Evolutionary conservation across 495 filamentous ascomycete genomes (phyloP).

Genomic region (Aspergillus baeticus): DNA sequence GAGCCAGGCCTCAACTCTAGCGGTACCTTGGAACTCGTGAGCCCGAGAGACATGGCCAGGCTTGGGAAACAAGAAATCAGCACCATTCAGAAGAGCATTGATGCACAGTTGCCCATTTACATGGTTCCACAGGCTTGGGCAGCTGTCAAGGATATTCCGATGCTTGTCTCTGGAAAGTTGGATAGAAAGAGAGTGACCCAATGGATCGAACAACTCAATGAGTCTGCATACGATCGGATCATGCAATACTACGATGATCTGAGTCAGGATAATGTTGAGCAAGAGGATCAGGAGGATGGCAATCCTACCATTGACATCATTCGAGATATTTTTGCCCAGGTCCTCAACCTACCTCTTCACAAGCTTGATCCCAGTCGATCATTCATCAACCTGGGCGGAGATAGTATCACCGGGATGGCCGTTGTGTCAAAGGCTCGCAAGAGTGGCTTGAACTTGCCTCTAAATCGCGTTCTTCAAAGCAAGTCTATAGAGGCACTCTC

Average conservation of each 20-base stretch:
- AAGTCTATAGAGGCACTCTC: slow-evolving; percentile 38
- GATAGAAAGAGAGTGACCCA: slow-evolving; percentile 45
- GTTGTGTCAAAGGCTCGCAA: slow-evolving; percentile 41
- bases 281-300: slow-evolving; percentile 24
- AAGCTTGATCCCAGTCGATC: slow-evolving; percentile 41
- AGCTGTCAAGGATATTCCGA: slow-evolving; percentile 41
- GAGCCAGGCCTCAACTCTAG: slow-evolving; percentile 32
- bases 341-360: slow-evolving; percentile 43
- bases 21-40: slow-evolving; percentile 37
- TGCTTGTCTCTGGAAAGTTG: slow-evolving; percentile 50
- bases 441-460: slow-evolving; percentile 33
- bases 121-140: slow-evolving; percentile 52
- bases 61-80: slow-evolving; percentile 23
- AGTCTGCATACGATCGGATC: slow-evolving; percentile 34
- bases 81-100: slow-evolving; percentile 38
- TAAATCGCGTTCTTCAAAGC: slow-evolving; percentile 38
- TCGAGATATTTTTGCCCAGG: slow-evolving; percentile 44
- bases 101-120: slow-evolving; percentile 40
- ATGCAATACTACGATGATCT: slow-evolving; percentile 39
- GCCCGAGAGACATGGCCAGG: slow-evolving; percentile 21
- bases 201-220: slow-evolving; percentile 44
- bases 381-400: slow-evolving; percentile 46
- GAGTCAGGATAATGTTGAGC: slow-evolving; percentile 26
- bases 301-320: slow-evolving; percentile 24
- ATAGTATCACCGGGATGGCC: slow-evolving; percentile 46